Base-by-base conservation (phyloP, 2,329 filamentous ascomycete species). In the Fusarium caatingaense region DNA sequence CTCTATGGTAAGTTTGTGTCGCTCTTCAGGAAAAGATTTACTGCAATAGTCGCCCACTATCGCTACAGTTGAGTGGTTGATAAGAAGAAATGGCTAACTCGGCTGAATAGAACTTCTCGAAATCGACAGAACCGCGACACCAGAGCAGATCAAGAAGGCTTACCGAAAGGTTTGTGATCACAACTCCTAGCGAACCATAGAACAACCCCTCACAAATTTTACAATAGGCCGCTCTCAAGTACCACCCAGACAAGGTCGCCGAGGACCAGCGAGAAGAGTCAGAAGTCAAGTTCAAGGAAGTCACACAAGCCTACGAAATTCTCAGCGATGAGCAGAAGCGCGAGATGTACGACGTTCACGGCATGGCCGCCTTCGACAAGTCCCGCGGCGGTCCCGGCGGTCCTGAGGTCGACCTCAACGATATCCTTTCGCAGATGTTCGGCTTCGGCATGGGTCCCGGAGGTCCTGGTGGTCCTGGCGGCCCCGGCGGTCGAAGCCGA, bases 251-350 rank as follows among this genome's bases (percentile, higher is more conserved):
- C 83, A 99, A 99, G 84, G 96, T 97, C 60, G 86, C 94, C 74
- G 93, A 95, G 81, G 89, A 92, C 28, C 90, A 94, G 77, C 91
- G 95, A 73, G 91, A 90, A 78, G 92, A 91, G 72, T 93, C 96
- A 65, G 96, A 98, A 80, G 86, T 90, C 77, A 94, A 91, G 78
- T 99, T 99, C 89, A 99, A 99, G 83, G 85, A 90, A 58, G 91
- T 97, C 61, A 94, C 92, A 64, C 92, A 97, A 83, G 96, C 96
- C 74, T 99, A 99, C 85, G 96, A 99, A 79, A 98, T 99, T 78
- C 93, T 99, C 59, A 92, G 89, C 82, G 95, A 99, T 85, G 95
- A 98, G 69, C 90, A 98, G 67, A 98, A 97, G 81, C 92, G 96
- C 76, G 87, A 92, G 60, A 83, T 97, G 68, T 99, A 99, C 84